Evolutionary conservation across 257 asterid genomes (phyloP).

Genomic region (Solanum raphanifolium): DNA sequence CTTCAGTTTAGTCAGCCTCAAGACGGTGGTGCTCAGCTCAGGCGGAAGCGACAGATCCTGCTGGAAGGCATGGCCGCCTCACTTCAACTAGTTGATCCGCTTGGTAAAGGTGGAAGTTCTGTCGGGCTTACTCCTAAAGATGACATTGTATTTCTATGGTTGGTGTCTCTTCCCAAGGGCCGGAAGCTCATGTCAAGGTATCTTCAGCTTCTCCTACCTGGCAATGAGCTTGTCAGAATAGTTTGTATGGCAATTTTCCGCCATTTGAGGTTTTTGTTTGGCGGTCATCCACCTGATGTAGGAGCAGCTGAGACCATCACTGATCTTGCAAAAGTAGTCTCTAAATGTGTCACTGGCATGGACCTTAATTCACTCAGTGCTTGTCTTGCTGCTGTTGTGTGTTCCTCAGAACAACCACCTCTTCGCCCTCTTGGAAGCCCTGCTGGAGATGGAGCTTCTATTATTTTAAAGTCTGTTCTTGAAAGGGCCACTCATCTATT

Average conservation of each 20-base stretch:
- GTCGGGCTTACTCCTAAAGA: constrained; percentile 25
- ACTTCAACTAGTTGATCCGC: constrained; percentile 40
- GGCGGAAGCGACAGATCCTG: constrained; percentile 29
- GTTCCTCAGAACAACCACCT: constrained; percentile 38
- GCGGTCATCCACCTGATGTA: constrained; percentile 21
- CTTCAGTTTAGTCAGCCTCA: constrained; percentile 18
- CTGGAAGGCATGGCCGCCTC: constrained; percentile 46
- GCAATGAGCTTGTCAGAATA: constrained; percentile 29
- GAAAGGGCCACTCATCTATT: constrained; percentile 37
- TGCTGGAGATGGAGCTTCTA: constrained; percentile 43
- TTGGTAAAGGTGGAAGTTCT: constrained; percentile 27
- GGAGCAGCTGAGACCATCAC: constrained; percentile 19
- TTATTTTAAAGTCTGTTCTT: constrained; percentile 32
- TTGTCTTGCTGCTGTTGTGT: constrained; percentile 41
- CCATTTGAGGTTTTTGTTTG: constrained; percentile 33
- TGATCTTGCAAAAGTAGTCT: constrained; percentile 20
- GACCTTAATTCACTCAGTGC: constrained; percentile 38
- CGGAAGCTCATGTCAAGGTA: constrained; percentile 32
- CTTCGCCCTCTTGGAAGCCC: constrained; percentile 44
- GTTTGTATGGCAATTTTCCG: constrained; percentile 42
- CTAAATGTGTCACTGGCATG: constrained; percentile 21
- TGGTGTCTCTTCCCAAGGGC: constrained; percentile 38
- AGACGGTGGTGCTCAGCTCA: constrained; percentile 29
- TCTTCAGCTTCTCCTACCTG: constrained; percentile 34
- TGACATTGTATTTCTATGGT: constrained; percentile 34